Base-by-base conservation (phyloP, 805 yeast genomes). In the Clavispora phyllophila region DNA sequence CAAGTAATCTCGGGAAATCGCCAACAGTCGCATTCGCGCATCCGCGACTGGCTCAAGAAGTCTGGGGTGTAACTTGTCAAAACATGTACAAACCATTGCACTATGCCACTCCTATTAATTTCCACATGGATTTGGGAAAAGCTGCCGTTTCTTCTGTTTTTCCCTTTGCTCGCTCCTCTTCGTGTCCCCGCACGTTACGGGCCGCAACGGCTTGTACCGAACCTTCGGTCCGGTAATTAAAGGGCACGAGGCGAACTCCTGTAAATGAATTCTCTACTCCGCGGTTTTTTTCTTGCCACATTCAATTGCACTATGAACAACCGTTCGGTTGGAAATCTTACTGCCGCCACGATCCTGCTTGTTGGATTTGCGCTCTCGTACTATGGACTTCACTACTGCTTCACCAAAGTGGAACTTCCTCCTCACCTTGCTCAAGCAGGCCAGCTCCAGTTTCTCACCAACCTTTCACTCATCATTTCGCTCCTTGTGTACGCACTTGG, bases 391-490 rank as follows among this genome's bases (percentile, higher is more conserved):
- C 44, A 52, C 42, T 40, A 42, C 26, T 48, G 49, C 32, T 49
- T 56, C 31, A 41, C 42, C 15, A 32, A 32, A 5, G 29, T 62
- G 7, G 57, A 55, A 12, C 61, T 84, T 20, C 88, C 89, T 0
- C 65, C 61, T 1, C 65, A 61, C 28, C 60, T 84, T 22, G 65
- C 55, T 2, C 59, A 63, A 18, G 91, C 81, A 1, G 91, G 91
- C 2, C 84, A 78, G 44, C 74, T 73, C 62, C 91, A 85, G 55
- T 85, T 85, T 56, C 66, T 84, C 39, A 85, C 93, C 4, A 84
- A 82, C 55, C 53, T 83, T n/a, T 75, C 84, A 8, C 68, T 82
- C 25, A 54, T 62, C 1, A 54, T 73, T 14, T 73, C 85, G 2
- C 49, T 78, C 9, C 43, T 72, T 35, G 71, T 73, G 46, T 71